Evolutionary conservation across 768 basidiomycete genomes (phyloP).

Genomic region (Pleurotus cornucopiae): DNA sequence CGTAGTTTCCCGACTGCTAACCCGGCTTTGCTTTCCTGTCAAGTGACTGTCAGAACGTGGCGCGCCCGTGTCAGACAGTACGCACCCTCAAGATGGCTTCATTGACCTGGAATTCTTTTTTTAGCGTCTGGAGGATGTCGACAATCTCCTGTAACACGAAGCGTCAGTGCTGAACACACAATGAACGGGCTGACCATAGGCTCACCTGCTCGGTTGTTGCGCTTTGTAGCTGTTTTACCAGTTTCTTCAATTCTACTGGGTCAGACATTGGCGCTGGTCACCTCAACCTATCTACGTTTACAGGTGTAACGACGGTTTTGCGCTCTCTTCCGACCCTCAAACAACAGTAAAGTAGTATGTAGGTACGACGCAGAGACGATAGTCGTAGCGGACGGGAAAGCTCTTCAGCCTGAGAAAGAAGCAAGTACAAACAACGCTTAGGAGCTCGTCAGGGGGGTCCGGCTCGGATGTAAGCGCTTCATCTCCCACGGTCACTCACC

Average conservation of each 20-base stretch:
- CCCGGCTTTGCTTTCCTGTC: slow-evolving; percentile 87
- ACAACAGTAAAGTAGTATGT: too few species aligned
- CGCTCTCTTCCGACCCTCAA: not conserved
- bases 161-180: slow-evolving; percentile 25
- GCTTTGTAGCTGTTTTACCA: slow-evolving; percentile 75
- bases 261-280: slow-evolving; percentile 35
- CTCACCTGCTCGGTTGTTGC: slow-evolving; percentile 51
- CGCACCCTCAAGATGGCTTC: slow-evolving; percentile 73
- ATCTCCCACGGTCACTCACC: not conserved
- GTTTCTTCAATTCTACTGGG: slow-evolving; percentile 68
- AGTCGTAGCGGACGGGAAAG: too few species aligned
- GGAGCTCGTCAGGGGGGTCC: too few species aligned
- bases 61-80: slow-evolving; percentile 32
- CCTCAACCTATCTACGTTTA: not conserved
- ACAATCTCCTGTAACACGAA: slow-evolving; percentile 51
- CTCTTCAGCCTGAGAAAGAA: too few species aligned
- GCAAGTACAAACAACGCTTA: too few species aligned
- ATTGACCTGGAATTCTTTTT: slow-evolving; percentile 64
- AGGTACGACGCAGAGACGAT: too few species aligned
- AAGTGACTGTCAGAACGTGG: slow-evolving; percentile 15
- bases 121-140: slow-evolving; percentile 56
- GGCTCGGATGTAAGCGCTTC: too few species aligned
- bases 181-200: slow-evolving; percentile 32
- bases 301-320: not conserved
- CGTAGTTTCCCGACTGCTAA: slow-evolving; percentile 91